A percentile compares a stretch with the other conserved stretches of the same genome.
Evolutionary conservation across 2,329 filamentous ascomycete genomes (phyloP).

Genomic region (Stachybotrys echinatus): DNA sequence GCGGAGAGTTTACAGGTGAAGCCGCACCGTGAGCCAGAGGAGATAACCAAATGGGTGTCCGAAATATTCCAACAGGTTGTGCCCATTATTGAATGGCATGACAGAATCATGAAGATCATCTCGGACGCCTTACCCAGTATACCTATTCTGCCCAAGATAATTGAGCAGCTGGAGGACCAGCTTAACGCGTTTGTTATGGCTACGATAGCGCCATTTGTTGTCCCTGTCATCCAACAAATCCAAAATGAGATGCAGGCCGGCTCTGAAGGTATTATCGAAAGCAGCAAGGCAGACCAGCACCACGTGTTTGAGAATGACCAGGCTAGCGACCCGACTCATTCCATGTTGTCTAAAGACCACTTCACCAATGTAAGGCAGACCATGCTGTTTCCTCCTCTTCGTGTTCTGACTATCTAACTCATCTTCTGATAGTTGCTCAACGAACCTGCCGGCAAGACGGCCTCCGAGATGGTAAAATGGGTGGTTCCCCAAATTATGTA

Average conservation of each 20-base stretch:
- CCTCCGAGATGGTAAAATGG: slow-evolving; percentile 75
- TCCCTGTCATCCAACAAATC: slow-evolving; percentile 84
- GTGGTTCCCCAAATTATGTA: slow-evolving; percentile 84
- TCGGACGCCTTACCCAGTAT: slow-evolving; percentile 76
- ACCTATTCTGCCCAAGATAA: slow-evolving; percentile 74
- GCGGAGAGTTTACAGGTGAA: slow-evolving; percentile 65
- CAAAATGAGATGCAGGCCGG: slow-evolving; percentile 82
- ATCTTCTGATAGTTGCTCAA: too few species aligned
- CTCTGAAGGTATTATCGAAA: slow-evolving; percentile 80
- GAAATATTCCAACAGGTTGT: slow-evolving; percentile 75
- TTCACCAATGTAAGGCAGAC: slow-evolving; percentile 69
- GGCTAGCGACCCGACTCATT: slow-evolving; percentile 80
- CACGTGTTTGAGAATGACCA: slow-evolving; percentile 79
- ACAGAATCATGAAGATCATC: slow-evolving; percentile 78
- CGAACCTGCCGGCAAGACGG: slow-evolving; percentile 78
- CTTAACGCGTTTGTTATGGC: slow-evolving; percentile 86
- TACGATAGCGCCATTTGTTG: slow-evolving; percentile 81
- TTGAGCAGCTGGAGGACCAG: slow-evolving; percentile 84
- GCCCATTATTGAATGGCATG: slow-evolving; percentile 86
- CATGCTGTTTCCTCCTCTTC: neutral
- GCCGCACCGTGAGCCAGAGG: slow-evolving; percentile 75
- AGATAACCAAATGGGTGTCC: slow-evolving; percentile 72
- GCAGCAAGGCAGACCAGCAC: slow-evolving; percentile 76
- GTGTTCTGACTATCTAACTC: slow-evolving; percentile 14
- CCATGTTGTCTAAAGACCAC: slow-evolving; percentile 94